phyloP scores from a whole-genome alignment of 164 flowering plant species.

The Cinnamomum chago region DNA sequence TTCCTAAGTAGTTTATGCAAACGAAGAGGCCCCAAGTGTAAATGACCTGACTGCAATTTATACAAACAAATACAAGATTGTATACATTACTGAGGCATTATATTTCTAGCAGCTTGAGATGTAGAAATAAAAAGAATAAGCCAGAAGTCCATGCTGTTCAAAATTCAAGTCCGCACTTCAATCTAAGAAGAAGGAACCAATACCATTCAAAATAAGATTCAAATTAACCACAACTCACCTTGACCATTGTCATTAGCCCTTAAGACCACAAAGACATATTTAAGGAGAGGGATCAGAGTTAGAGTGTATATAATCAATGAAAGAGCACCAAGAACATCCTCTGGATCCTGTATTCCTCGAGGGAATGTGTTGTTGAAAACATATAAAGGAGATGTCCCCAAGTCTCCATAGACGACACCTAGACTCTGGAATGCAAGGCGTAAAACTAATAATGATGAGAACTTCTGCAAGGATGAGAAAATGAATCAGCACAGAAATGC shows the following conservation, averaged over 20 bases:
- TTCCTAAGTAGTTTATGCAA: no score
- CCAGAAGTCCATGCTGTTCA: no score
- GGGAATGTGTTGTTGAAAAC: constrained; percentile 95
- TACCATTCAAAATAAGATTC: background rate
- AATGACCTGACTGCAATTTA: no score
- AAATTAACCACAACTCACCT: constrained; percentile 37
- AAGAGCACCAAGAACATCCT: constrained; percentile 90
- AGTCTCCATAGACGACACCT: constrained; percentile 95
- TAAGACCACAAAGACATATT: constrained; percentile 81
- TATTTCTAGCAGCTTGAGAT: no score
- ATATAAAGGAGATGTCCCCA: constrained; percentile 96
- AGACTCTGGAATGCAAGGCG: constrained; percentile 90
- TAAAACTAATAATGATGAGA: constrained; percentile 63
- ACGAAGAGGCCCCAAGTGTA: no score
- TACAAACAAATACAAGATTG: no score
- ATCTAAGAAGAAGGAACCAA: background rate
- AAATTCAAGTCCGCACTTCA: no score
- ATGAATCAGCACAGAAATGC: constrained; percentile 1
- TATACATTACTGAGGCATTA: no score
- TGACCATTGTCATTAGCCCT: constrained; percentile 91
- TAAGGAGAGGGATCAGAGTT: constrained; percentile 80
- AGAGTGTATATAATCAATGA: constrained; percentile 91
- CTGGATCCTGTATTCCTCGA: constrained; percentile 49
- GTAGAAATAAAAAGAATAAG: no score
- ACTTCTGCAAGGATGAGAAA: constrained; percentile 47